Percentiles rank a stretch among this genome's conserved stretches.
Evolutionary conservation across 164 flowering plant genomes (phyloP).

Genomic region (Annona cherimola): DNA sequence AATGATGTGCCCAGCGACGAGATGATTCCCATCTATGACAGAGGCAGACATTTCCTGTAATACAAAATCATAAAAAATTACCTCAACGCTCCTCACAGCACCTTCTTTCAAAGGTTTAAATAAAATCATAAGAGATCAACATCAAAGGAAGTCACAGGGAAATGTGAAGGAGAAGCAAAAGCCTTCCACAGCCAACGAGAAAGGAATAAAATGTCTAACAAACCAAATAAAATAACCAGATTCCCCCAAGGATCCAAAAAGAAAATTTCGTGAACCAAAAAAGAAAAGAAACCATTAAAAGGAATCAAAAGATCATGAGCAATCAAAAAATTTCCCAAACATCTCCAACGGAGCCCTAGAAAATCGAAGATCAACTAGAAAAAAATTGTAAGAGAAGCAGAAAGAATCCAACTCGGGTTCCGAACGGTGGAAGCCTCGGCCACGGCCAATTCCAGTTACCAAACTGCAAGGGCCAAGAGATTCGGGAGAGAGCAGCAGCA

Average conservation of each 20-base stretch:
- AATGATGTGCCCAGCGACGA: slow-evolving; percentile 82
- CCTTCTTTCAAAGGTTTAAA: neutral
- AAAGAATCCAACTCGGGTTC: too few relatives aligned
- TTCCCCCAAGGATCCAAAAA: slow-evolving; percentile 1
- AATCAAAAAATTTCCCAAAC: too few relatives aligned
- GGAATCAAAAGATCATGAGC: too few relatives aligned
- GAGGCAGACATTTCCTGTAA: slow-evolving; percentile 68
- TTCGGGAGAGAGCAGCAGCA: too few relatives aligned
- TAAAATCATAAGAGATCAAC: neutral
- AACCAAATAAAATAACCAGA: slow-evolving; percentile 9
- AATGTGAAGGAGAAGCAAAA: slow-evolving; percentile 9
- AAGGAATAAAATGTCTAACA: slow-evolving; percentile 15
- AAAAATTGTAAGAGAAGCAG: too few relatives aligned
- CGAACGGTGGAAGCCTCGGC: too few relatives aligned
- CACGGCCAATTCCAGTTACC: too few relatives aligned
- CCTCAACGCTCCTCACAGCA: neutral
- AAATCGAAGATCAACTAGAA: too few relatives aligned
- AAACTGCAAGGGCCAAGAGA: too few relatives aligned
- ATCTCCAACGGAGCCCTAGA: too few relatives aligned
- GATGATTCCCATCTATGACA: slow-evolving; percentile 67
- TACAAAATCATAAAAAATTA: neutral
- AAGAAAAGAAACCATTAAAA: too few relatives aligned
- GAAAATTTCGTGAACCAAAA: neutral
- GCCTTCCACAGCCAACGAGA: slow-evolving; percentile 7
- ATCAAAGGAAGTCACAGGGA: neutral